Evolutionary conservation across 2,329 filamentous ascomycete genomes (phyloP).

Genomic region (Pseudocercospora fuligena): DNA sequence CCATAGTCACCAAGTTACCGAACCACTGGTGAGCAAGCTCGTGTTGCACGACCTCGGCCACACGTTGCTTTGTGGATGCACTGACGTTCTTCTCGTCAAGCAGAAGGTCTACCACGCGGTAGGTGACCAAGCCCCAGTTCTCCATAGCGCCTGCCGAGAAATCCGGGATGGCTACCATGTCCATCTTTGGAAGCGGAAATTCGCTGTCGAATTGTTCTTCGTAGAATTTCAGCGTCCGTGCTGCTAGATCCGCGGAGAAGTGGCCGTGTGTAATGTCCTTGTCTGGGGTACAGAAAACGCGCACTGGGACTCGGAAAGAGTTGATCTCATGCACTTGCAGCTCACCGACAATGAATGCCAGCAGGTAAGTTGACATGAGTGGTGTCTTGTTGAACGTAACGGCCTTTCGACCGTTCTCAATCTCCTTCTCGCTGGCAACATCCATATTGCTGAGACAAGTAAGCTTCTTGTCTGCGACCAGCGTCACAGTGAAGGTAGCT

Average conservation of each 20-base stretch:
- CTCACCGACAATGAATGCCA: conserved; percentile 93
- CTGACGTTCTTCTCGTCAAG: conserved; percentile 91
- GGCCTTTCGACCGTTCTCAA: conserved; percentile 74
- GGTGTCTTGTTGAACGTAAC: conserved; percentile 93
- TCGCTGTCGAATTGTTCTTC: conserved; percentile 89
- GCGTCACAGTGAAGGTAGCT: conserved; percentile 86
- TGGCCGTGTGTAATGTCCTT: conserved; percentile 88
- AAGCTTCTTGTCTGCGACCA: conserved; percentile 86
- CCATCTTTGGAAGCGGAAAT: conserved; percentile 91
- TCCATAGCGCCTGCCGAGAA: conserved; percentile 97
- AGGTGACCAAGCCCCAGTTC: conserved; percentile 96
- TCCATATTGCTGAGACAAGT: conserved; percentile 98
- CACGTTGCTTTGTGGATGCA: conserved; percentile 86
- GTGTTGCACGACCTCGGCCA: conserved; percentile 95
- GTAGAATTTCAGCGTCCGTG: conserved; percentile 89
- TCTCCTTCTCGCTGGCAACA: conserved; percentile 76
- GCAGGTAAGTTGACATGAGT: conserved; percentile 92
- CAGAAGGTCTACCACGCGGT: conserved; percentile 87
- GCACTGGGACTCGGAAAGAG: conserved; percentile 85
- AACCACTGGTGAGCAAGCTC: conserved; percentile 97
- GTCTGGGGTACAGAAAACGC: conserved; percentile 91
- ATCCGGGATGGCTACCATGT: conserved; percentile 94
- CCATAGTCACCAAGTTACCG: conserved; percentile 93
- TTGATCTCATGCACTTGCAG: conserved; percentile 93
- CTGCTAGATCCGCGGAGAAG: conserved; percentile 88